Evolutionary conservation across 331 rosid genomes (phyloP).

Genomic region (Prunus yedoensis): DNA sequence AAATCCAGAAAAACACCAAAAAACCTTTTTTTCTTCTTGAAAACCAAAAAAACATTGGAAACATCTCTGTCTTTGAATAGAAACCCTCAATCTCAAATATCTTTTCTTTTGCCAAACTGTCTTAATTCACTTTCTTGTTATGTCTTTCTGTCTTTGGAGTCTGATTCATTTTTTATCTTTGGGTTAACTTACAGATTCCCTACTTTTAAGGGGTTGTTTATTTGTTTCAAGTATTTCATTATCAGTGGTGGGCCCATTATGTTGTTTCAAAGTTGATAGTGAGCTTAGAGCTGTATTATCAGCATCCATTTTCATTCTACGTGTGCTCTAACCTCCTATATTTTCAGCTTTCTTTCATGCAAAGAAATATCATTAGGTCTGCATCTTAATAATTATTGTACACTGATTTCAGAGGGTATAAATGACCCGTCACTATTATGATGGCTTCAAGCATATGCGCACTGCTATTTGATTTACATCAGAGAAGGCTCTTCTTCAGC

Average conservation of each 20-base stretch:
- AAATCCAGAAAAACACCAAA: constrained; percentile 5
- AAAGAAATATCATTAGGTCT: constrained; percentile 5
- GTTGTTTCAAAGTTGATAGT: constrained; percentile 7
- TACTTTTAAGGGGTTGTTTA: background rate
- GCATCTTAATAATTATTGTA: constrained; percentile 24
- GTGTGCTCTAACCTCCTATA: background rate
- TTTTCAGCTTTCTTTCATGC: background rate
- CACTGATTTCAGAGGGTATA: constrained; percentile 46
- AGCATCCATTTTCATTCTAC: constrained; percentile 1
- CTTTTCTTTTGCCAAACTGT: background rate
- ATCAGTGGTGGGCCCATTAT: background rate
- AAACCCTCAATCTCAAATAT: background rate
- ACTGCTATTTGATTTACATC: constrained; percentile 71
- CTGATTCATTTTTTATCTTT: background rate
- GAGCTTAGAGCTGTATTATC: background rate
- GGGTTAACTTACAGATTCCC: background rate
- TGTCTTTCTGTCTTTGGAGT: background rate
- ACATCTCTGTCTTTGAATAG: background rate
- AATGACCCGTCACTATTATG: constrained; percentile 56
- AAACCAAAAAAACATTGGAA: background rate
- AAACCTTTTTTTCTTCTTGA: background rate
- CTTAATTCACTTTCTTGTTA: background rate
- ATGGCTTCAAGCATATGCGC: constrained; percentile 85
- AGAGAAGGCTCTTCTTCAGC: constrained; percentile 62
- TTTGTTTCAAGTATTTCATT: background rate